Evolutionary conservation across 148 eudicot species (phyloP), one percentile per base, ranked within the genome.

Genomic region (Rhododendron molle): DNA sequence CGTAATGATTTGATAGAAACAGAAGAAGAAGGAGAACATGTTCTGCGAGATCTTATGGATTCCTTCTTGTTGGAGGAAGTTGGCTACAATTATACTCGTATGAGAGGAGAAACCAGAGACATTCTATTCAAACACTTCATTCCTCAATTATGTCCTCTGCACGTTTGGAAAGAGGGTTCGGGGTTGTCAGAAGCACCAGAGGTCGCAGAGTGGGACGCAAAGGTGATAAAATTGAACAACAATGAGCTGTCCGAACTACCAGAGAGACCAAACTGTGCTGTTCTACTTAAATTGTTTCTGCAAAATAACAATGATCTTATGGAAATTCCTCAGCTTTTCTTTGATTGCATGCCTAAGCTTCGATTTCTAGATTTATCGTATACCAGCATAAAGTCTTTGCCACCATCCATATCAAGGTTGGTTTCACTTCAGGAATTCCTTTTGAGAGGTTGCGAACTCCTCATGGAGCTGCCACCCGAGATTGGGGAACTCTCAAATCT

Each of bases 321-420:
- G 83, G 77, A 21, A 56, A 49, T 82, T 34, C 81, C 88, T 86
- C 54, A 67, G 23, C 72, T 14, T 11, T 81, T 86, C 87, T 86
- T 86, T 86, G 40, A 54, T 50, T 7, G 46, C 60, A 86, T 76
- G 78, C 83, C 85, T 16, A 32, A 5, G 49, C 84, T 82, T 79
- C 78, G 1, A 56, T 49, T 58, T 81, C 62, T 85, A 44, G 77
- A 85, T 62, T 85, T 86, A 20, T 86, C 88, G 2, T n/a, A 71
- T 85, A 85, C 84, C 28, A 85, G 87, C 84, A 80, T 81, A 62
- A 72, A 65, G 76, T 58, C 80, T 16, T 69, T 85, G 60, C 87
- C 84, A 30, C 20, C 84, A 72, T 80, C 80, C 52, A 85, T 85
- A 34, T 85, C 84, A 4, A 46, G n/a, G 16, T 40, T 85, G 65